phyloP scores from a whole-genome alignment of 2,329 filamentous ascomycete genomes.

The Paradendryphiella salina region DNA sequence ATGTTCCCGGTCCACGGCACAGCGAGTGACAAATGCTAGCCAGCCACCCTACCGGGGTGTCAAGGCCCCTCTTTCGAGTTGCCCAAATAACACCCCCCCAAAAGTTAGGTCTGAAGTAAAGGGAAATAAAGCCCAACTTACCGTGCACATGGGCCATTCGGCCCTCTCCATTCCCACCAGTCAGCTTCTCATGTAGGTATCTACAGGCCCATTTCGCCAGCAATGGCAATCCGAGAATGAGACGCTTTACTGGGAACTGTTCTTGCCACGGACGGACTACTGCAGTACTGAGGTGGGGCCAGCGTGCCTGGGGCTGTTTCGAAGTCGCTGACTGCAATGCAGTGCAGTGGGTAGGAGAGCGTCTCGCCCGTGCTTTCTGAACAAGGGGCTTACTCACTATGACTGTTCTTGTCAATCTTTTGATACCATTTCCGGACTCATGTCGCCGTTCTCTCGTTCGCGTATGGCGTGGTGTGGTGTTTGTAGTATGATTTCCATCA shows the following conservation, averaged over 20 bases:
- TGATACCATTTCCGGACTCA: neutral
- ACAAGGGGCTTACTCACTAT: no score
- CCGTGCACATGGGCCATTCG: no score
- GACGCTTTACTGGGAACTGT: neutral
- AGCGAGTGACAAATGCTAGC: neutral
- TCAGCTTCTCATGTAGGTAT: neutral
- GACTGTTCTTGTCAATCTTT: no score
- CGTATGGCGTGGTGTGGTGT: neutral
- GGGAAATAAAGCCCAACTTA: no score
- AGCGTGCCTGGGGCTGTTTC: constrained; percentile 1
- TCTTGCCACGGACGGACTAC: constrained; percentile 3
- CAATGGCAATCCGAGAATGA: neutral
- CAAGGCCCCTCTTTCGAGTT: neutral
- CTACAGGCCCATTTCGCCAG: neutral
- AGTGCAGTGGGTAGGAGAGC: constrained; percentile 1
- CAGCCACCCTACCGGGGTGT: neutral
- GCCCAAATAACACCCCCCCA: no score
- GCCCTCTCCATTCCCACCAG: no score
- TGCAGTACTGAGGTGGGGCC: constrained; percentile 3
- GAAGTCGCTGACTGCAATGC: neutral
- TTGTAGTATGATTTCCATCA: neutral
- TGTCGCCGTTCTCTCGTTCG: neutral
- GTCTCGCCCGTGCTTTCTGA: neutral
- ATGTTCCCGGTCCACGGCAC: constrained; percentile 7
- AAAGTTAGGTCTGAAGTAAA: no score